phyloP scores from a whole-genome alignment of 805 yeast species.

The Barnettozyma pratensis region DNA sequence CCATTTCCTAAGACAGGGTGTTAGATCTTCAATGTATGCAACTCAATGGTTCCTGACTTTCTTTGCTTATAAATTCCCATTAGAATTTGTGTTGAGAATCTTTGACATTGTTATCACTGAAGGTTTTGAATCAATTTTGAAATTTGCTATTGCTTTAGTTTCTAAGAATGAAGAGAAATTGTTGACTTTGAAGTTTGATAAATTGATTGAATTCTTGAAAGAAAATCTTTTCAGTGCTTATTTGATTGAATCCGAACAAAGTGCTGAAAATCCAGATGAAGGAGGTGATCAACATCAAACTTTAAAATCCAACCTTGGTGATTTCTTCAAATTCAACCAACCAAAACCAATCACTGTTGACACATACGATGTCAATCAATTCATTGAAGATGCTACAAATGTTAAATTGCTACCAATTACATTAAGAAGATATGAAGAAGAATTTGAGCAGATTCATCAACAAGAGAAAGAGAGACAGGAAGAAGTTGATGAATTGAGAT shows the following conservation, averaged over 20 bases:
- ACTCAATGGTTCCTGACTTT: slow-evolving; percentile 96
- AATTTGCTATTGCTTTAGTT: slow-evolving; percentile 81
- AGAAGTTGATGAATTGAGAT: slow-evolving; percentile 65
- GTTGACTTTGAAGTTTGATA: slow-evolving; percentile 65
- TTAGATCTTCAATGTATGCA: slow-evolving; percentile 92
- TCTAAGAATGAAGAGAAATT: slow-evolving; percentile 57
- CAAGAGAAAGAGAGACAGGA: slow-evolving; percentile 52
- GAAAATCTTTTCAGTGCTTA: slow-evolving; percentile 73
- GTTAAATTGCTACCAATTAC: slow-evolving; percentile 70
- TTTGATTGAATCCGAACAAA: slow-evolving; percentile 27
- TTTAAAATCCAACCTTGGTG: slow-evolving; percentile 9
- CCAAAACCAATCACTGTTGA: slow-evolving; percentile 21
- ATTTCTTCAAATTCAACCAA: slow-evolving; percentile 12
- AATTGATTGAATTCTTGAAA: slow-evolving; percentile 69
- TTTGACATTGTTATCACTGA: slow-evolving; percentile 86
- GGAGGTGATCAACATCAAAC: slow-evolving; percentile 17
- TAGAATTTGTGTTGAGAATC: slow-evolving; percentile 80
- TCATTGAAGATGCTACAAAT: slow-evolving; percentile 74
- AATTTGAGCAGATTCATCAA: slow-evolving; percentile 77
- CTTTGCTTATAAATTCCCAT: slow-evolving; percentile 92
- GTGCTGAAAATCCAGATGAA: slow-evolving; percentile 25
- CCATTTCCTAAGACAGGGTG: slow-evolving; percentile 82
- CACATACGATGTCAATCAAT: slow-evolving; percentile 59
- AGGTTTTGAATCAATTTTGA: slow-evolving; percentile 81
- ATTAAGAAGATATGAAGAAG: slow-evolving; percentile 64